Evolutionary conservation across 768 basidiomycete species (phyloP), one percentile per base, ranked within the genome.

Genomic region (Strobilomyces dryophilus): DNA sequence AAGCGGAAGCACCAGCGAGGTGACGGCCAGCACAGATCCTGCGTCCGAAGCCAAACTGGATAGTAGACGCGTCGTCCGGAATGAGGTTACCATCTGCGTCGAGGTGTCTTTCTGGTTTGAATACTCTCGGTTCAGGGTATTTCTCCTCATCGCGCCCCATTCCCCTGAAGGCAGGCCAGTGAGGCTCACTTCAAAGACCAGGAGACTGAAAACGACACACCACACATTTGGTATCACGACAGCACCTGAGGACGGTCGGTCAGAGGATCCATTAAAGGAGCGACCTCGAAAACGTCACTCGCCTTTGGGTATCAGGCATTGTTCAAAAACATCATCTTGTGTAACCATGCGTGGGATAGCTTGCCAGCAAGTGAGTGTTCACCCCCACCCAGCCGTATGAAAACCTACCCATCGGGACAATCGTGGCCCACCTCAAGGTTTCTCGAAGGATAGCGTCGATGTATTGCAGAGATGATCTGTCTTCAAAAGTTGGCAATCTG

Each of bases 241-340:
- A n/a, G 64, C 44, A 35, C 61, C 66, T 68, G 45, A 17, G 5
- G n/a, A 20, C 27, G 5, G 10, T n/a, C 8, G 29, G 10, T 59
- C 8, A 56, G 29, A 5, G 8, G 29, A 18, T 4, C n/a, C n/a
- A 2, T n/a, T 17, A 32, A 27, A 18, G 21, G 40, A 48, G 8
- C 18, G 17, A 36, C 12, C 12, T 24, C 27, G 26, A 17, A 32
- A 12, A 42, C 14, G 15, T 15, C 5, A 39, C 56, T 17, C n/a
- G 56, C 81, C 82, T 51, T 74, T 74, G 6, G 82, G 82, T 51
- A 84, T 84, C 3, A 76, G 62, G 39, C 76, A 76, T 12, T 73
- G 72, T 34, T 71, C 64, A 49, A 76, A 78, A 15, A 69, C 45
- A 37, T 78, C 76, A 49, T 76, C 74, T 37, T 68, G 61, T 0